Evolutionary conservation across 768 basidiomycete genomes (phyloP), one percentile per base, ranked within the genome.

Genomic region (Suillus cothurnatus): DNA sequence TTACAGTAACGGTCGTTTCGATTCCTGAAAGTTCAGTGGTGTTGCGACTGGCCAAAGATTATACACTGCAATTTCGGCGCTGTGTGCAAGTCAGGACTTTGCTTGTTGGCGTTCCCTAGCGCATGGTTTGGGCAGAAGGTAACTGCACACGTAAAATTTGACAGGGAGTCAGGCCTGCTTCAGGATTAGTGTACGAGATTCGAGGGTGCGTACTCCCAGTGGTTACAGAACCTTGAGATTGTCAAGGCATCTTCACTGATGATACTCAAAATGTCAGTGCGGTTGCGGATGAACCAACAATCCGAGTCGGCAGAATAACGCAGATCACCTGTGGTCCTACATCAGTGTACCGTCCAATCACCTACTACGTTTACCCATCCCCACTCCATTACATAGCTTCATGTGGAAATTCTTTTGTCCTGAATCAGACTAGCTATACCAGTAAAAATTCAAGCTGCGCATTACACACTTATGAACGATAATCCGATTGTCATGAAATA

Each of bases 81-180:
- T 28, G 26, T 23, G 17, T 32, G 17, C 36, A 26, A 58, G 57
- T 12, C 31, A n/a, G 19, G 21, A 32, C 4, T 19, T 21, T 21
- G 11, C 52, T 32, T 2, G 19, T 55, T 32, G 19, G 31, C 19
- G 4, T 19, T 19, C 19, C 53, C 4, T 1, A 7, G 6, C 19
- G 34, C 26, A 39, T 23, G 11, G 11, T 39, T 59, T 59, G 15
- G 26, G 58, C 26, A 58, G 38, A 28, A 63, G 58, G 64, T 58
- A 59, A 57, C 62, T 55, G 43, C 63, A 74, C 68, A 75, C 74
- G 75, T 75, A 75, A 75, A 71, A 11, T 31, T 23, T 75, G 74
- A 76, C 74, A 71, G 72, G 68, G 70, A 68, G 71, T 50, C 61
- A 64, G 61, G 71, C 73, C 68, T 67, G 23, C 50, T 52, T 52